Evolutionary conservation across 2,329 filamentous ascomycete genomes (phyloP).

Genomic region (Trichoderma citrinoviride): DNA sequence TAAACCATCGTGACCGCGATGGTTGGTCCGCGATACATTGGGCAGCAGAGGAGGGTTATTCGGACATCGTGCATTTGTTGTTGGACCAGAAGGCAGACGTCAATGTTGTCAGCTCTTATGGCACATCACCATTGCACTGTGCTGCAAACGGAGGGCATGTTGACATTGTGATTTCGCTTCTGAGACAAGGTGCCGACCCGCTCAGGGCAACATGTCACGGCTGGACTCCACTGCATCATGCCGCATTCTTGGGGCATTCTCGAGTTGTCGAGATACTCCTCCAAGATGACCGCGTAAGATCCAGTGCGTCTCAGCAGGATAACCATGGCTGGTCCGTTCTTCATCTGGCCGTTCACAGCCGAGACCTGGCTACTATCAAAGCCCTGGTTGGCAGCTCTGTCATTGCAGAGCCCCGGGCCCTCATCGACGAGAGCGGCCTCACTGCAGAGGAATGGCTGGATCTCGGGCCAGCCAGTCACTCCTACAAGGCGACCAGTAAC

Average conservation of each 20-base stretch:
- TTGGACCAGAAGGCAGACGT: neutral
- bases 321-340: constrained; percentile 14
- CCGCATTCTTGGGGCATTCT: neutral
- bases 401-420: constrained; percentile 1
- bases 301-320: neutral
- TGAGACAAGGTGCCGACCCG: neutral
- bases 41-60: neutral
- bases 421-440: constrained; percentile 3
- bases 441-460: constrained; percentile 11
- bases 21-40: neutral
- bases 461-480: neutral
- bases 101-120: constrained; percentile 1
- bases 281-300: neutral
- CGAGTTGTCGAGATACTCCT: neutral
- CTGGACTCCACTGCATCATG: constrained; percentile 9
- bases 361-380: neutral
- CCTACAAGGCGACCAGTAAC: constrained; percentile 1
- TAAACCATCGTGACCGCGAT: neutral
- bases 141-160: neutral
- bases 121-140: constrained; percentile 5
- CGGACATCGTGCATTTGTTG: neutral
- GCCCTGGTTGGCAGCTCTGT: neutral
- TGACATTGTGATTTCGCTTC: neutral
- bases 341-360: neutral
- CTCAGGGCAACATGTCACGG: constrained; percentile 11